Base-by-base conservation (phyloP, 176 grass and related monocot species). In the Pontederia paniculata region DNA sequence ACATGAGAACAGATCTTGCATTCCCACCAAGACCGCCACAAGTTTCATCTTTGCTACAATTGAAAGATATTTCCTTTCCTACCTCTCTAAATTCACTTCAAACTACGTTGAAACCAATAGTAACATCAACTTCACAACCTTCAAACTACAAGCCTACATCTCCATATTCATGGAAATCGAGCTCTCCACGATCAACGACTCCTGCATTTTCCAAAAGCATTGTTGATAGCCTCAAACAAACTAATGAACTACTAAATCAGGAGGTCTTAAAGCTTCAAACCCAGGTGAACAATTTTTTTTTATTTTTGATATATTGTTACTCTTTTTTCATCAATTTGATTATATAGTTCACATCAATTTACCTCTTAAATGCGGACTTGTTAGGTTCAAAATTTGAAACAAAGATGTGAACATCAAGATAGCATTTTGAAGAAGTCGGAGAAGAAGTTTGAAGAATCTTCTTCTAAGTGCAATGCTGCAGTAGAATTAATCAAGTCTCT, bases 391-490 rank as follows among this genome's bases (percentile, higher is more conserved):
- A 81, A 73, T 28, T 61, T 95, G 31, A 85, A 73, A 62, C 79
- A 71, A 69, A 88, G 83, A 74, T 77, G 78, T 31, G 89, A 73
- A 72, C 45, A 68, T 52, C 89, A 95, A 72, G 84, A 83, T 49
- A 69, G 74, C 48, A 60, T 68, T 47, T 58, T 89, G 43, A 69
- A 75, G 21, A 89, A 77, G 72, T 53, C 73, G 9, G 78, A 83
- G 62, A 80, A 64, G 50, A 77, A 44, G 71, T 57, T 76, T 72
- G 50, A 73, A 60, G 67, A 89, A 73, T 84, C 83, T 72, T 79
- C 68, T 74, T 58, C 69, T 16, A 85, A 64, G 45, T 73, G 73
- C 45, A 78, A 77, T 70, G 59, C 70, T 50, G 66, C 83, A 50
- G 19, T 86, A 63, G 84, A 81, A 47, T 63, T 95, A 63, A 48